Percentiles rank a stretch among this genome's conserved stretches.
These are phyloP conservation scores for Aspergillus nidulans DNA, from an alignment of 495 filamentous ascomycete genomes.

Conservation along the genomic window DNA sequence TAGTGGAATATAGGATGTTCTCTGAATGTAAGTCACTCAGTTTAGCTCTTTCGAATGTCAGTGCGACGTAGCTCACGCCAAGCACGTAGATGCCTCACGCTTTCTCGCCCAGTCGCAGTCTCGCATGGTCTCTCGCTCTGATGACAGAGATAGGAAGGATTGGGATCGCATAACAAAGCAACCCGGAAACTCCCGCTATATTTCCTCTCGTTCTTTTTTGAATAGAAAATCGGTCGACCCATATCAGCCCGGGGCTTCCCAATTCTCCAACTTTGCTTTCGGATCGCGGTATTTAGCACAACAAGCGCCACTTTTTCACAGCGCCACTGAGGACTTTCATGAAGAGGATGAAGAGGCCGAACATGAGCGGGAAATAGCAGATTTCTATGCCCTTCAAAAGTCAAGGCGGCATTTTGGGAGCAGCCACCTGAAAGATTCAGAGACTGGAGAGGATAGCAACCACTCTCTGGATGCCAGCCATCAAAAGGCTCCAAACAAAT, in stretches of 20 bases:
- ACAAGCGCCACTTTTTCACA: conserved; percentile 89
- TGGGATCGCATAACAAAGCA: conserved; percentile 41
- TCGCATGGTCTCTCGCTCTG: conserved; percentile 64
- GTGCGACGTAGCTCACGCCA: conserved; percentile 14
- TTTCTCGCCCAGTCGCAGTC: conserved; percentile 98
- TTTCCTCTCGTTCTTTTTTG: conserved; percentile 45
- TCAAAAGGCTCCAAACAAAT: conserved; percentile 32
- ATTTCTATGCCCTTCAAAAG: conserved; percentile 84
- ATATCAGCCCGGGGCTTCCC: conserved; percentile 63
- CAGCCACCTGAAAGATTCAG: conserved; percentile 72
- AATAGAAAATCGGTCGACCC: conserved; percentile 59
- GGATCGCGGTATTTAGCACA: conserved; percentile 65
- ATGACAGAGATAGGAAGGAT: conserved; percentile 49
- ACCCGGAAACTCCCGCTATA: conserved; percentile 43
- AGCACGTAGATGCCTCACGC: conserved; percentile 77
- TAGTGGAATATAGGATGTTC: conserved; percentile 65
- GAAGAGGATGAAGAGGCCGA: conserved; percentile 91
- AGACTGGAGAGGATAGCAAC: conserved; percentile 70
- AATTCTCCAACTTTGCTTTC: conserved; percentile 72
- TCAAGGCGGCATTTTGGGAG: conserved; percentile 84
- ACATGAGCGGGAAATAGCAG: conserved; percentile 85
- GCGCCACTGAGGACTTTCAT: conserved; percentile 71
- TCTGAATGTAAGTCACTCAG: conserved; percentile 78
- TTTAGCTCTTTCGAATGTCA: neutral
- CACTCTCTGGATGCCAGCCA: conserved; percentile 56